A percentile compares a stretch with the other conserved stretches of the same genome.
phyloP scores from a whole-genome alignment of 306 rosid species.

The Canavalia ensiformis region DNA sequence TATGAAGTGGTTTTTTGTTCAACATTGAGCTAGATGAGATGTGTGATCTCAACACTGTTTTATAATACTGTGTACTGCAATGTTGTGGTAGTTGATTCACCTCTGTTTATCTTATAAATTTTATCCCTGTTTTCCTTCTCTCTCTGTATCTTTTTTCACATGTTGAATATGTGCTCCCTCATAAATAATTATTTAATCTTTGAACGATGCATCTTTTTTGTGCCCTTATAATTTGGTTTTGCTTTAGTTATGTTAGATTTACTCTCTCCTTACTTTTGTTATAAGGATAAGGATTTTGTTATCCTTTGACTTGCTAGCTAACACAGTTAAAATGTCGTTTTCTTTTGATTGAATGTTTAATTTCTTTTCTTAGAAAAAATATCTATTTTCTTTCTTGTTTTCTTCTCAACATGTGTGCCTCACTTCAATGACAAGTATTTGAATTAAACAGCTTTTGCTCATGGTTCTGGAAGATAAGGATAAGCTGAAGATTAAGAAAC shows the following conservation, averaged over 20 bases:
- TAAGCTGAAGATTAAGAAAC: constrained; percentile 57
- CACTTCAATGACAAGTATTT: constrained; percentile 42
- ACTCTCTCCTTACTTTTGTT: constrained; percentile 32
- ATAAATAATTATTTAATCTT: background rate
- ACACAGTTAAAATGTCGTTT: background rate
- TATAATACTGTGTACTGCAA: background rate
- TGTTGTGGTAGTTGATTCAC: constrained; percentile 9
- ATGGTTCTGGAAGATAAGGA: constrained; percentile 60
- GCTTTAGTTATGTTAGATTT: constrained; percentile 17
- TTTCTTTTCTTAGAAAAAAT: background rate
- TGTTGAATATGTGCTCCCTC: background rate
- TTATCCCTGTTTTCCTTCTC: constrained; percentile 30
- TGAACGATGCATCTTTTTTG: constrained; percentile 9
- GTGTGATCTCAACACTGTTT: constrained; percentile 37
- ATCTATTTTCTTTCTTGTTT: constrained; percentile 14
- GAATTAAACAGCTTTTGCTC: constrained; percentile 70
- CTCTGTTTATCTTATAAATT: constrained; percentile 30
- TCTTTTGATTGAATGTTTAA: constrained; percentile 29
- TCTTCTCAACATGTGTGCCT: background rate
- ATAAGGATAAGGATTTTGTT: constrained; percentile 3
- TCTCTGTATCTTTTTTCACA: background rate
- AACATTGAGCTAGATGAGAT: constrained; percentile 15
- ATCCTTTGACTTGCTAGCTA: constrained; percentile 32
- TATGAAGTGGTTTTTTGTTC: constrained; percentile 35
- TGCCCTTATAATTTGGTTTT: background rate